Percentiles rank a stretch among this genome's conserved stretches.
phyloP scores from a whole-genome alignment of 176 grass and related monocot genomes.

The Musa schizocarpa region DNA sequence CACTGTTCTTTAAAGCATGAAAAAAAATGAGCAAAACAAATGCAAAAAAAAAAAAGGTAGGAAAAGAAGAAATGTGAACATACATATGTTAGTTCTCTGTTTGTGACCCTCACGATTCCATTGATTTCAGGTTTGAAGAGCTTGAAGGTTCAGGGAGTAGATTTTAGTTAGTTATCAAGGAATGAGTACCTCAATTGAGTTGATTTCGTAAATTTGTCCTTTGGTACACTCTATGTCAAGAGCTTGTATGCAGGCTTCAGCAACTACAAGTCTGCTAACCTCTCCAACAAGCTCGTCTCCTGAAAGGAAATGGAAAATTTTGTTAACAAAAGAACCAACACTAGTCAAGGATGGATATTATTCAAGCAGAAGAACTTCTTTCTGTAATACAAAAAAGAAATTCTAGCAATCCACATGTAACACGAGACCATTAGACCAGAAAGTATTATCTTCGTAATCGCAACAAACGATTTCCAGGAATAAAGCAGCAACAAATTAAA shows the following conservation, averaged over 20 bases:
- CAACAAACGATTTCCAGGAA: background rate
- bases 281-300: constrained; percentile 92
- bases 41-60: too few species aligned
- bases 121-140: background rate
- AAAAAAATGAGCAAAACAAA: too few species aligned
- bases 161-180: background rate
- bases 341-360: background rate
- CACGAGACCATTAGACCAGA: too few species aligned
- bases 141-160: background rate
- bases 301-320: constrained; percentile 13
- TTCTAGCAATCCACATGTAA: too few species aligned
- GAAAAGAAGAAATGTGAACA: too few species aligned
- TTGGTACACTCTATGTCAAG: constrained; percentile 70
- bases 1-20: too few species aligned
- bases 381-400: too few species aligned
- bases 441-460: background rate
- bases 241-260: constrained; percentile 95
- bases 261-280: constrained; percentile 81
- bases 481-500: background rate
- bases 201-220: constrained; percentile 87
- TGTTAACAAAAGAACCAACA: background rate
- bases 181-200: constrained; percentile 68
- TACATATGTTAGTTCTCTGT: too few species aligned
- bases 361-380: background rate
- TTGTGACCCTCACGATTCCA: background rate